Percentiles rank a stretch among this genome's conserved stretches.
phyloP scores from a whole-genome alignment of 2,329 filamentous ascomycete species.

The Pseudogymnoascus sp. region DNA sequence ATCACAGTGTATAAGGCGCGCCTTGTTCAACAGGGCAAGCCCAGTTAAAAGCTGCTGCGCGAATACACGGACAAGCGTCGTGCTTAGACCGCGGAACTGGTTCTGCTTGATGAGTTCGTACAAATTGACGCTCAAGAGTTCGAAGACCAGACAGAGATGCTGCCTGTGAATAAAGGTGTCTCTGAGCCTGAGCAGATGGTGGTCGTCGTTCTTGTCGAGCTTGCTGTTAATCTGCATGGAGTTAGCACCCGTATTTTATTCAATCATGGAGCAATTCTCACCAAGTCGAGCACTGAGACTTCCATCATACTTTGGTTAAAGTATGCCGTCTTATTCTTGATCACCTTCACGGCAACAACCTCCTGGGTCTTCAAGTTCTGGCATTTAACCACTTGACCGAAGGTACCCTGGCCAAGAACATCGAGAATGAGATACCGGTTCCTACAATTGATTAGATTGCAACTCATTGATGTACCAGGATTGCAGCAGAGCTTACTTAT shows the following conservation, averaged over 20 bases:
- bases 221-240: slow-evolving; percentile 77
- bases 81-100: slow-evolving; percentile 94
- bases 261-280: slow-evolving; percentile 36
- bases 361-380: slow-evolving; percentile 98
- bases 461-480: slow-evolving; percentile 10
- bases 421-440: slow-evolving; percentile 96
- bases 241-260: slow-evolving; percentile 22
- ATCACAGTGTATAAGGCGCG: slow-evolving; percentile 94
- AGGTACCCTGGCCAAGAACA: slow-evolving; percentile 93
- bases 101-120: slow-evolving; percentile 99
- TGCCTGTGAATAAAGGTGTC: slow-evolving; percentile 98
- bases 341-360: slow-evolving; percentile 96
- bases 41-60: slow-evolving; percentile 94
- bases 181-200: slow-evolving; percentile 87
- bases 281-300: slow-evolving; percentile 91
- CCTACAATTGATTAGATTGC: slow-evolving; percentile 38
- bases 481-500: slow-evolving; percentile 63
- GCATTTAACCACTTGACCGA: slow-evolving; percentile 97
- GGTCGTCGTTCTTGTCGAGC: slow-evolving; percentile 98
- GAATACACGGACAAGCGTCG: slow-evolving; percentile 92
- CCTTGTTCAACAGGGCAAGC: slow-evolving; percentile 86
- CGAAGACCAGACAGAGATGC: slow-evolving; percentile 93
- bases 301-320: slow-evolving; percentile 99
- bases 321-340: slow-evolving; percentile 98
- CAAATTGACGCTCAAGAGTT: slow-evolving; percentile 91